Conservation (phyloP, 2,329 filamentous ascomycete species). For the Claviceps purpurea region DNA sequence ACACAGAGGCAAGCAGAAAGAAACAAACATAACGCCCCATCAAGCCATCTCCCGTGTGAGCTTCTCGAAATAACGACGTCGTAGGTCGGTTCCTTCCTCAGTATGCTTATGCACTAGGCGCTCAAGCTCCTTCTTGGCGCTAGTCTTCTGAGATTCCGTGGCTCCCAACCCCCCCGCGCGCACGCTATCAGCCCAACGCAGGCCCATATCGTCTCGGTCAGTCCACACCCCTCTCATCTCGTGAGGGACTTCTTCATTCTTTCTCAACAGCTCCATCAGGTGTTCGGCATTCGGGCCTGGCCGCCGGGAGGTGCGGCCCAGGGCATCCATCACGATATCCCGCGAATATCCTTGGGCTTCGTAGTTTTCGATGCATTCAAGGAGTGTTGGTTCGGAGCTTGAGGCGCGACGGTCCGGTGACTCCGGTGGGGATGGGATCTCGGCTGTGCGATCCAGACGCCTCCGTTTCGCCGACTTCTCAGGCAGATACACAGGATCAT, state of each 20-base stretch:
- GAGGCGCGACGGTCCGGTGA: no score
- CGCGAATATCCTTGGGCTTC: conserved; percentile 29
- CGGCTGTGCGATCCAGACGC: conserved; percentile 22
- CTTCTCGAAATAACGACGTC: no score
- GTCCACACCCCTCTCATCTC: conserved; percentile 47
- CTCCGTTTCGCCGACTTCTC: conserved; percentile 19
- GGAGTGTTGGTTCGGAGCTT: conserved; percentile 8
- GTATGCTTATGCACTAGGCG: no score
- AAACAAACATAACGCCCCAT: no score
- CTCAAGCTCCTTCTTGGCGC: no score
- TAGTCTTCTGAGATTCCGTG: no score
- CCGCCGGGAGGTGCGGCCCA: conserved; percentile 40
- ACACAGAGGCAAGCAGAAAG: no score
- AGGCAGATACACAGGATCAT: not conserved
- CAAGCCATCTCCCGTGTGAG: no score
- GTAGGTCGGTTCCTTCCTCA: no score
- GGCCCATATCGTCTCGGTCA: conserved; percentile 37
- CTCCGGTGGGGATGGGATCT: conserved; percentile 29
- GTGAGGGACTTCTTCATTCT: conserved; percentile 36
- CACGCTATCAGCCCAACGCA: no score
- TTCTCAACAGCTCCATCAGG: conserved; percentile 37
- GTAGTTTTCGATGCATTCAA: conserved; percentile 27
- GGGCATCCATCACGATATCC: conserved; percentile 32
- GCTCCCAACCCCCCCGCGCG: no score
- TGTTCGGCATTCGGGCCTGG: conserved; percentile 31